Conservation (phyloP, 257 asterid species). For the Petunia axillaris region DNA sequence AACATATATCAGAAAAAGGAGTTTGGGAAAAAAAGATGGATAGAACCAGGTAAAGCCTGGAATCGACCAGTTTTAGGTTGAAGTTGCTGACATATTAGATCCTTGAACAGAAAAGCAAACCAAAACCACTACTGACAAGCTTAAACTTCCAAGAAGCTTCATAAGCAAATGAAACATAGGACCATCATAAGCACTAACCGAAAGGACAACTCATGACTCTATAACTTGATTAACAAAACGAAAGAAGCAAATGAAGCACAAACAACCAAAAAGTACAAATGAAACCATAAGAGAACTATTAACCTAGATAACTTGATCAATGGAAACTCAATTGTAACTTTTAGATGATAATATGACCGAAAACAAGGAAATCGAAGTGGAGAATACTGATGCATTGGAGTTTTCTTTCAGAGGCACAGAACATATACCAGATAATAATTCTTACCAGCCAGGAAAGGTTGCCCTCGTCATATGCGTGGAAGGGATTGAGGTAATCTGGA, state of each 20-base stretch:
- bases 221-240: background rate
- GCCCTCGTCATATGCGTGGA: conserved; percentile 97
- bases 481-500: conserved; percentile 90
- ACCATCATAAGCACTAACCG: background rate
- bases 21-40: background rate
- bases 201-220: background rate
- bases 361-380: background rate
- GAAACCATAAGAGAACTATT: background rate
- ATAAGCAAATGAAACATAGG: background rate
- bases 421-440: background rate
- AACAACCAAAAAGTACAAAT: background rate
- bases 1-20: background rate
- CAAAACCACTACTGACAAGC: background rate
- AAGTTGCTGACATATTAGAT: background rate
- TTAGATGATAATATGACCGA: background rate
- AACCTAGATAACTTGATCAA: conserved; percentile 17
- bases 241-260: background rate
- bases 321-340: background rate
- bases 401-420: background rate
- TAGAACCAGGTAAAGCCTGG: background rate
- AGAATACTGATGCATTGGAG: background rate
- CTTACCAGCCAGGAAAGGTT: conserved; percentile 98
- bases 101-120: background rate
- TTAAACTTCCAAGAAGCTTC: conserved; percentile 1
- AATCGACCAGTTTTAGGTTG: background rate